Conservation (phyloP, 116 monocot species). For the Thalassia testudinum region DNA sequence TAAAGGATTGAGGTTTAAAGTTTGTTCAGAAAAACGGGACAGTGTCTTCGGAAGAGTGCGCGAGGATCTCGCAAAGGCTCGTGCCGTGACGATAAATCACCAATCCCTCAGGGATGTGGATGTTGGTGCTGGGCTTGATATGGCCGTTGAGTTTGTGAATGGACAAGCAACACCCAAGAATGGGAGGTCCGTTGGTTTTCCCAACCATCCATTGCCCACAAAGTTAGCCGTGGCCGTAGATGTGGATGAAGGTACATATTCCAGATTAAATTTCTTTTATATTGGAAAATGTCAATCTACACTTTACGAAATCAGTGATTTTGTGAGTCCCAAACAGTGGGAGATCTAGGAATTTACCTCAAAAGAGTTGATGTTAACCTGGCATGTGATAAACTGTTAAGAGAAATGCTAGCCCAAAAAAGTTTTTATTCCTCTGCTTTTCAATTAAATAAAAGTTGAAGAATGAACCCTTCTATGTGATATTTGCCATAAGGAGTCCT, state of each 20-base stretch:
- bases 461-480: too few relatives aligned
- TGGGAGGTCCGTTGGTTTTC: conserved; percentile 23
- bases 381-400: too few relatives aligned
- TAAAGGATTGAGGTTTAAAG: not conserved
- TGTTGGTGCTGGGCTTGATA: conserved; percentile 11
- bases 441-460: too few relatives aligned
- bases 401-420: too few relatives aligned
- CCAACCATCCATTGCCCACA: conserved; percentile 4
- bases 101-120: conserved; percentile 16
- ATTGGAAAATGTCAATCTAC: too few relatives aligned
- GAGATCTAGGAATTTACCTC: too few relatives aligned
- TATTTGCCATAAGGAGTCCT: too few relatives aligned
- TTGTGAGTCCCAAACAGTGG: too few relatives aligned
- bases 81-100: conserved; percentile 17
- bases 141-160: conserved; percentile 16
- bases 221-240: conserved; percentile 88
- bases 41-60: conserved; percentile 15
- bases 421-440: too few relatives aligned
- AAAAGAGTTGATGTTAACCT: too few relatives aligned
- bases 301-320: too few relatives aligned
- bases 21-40: conserved; percentile 24
- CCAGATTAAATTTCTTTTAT: too few relatives aligned
- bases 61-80: conserved; percentile 15
- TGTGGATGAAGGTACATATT: conserved; percentile 81
- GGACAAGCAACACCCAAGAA: conserved; percentile 19